Conservation (phyloP, 495 filamentous ascomycete species). For the Penicillium tannophilum region DNA sequence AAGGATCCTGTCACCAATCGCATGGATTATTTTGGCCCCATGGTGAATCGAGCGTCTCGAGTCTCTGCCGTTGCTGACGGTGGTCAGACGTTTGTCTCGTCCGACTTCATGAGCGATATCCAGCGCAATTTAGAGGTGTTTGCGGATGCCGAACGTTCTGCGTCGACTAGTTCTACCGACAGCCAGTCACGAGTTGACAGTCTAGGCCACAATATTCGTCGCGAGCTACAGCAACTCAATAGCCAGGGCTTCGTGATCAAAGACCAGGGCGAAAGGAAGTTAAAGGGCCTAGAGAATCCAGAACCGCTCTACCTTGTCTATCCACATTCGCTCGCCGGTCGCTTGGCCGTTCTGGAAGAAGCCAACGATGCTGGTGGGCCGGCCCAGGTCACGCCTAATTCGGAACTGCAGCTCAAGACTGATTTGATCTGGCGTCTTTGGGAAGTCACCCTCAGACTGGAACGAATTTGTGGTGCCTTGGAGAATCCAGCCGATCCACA, state of each 20-base stretch:
- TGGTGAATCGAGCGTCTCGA: constrained; percentile 95
- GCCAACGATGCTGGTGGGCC: constrained; percentile 37
- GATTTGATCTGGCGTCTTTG: constrained; percentile 87
- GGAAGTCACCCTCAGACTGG: constrained; percentile 84
- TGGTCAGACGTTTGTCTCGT: constrained; percentile 93
- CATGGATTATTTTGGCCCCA: constrained; percentile 99
- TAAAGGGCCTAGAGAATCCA: constrained; percentile 97
- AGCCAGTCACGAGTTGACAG: constrained; percentile 64
- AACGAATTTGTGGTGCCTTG: constrained; percentile 86
- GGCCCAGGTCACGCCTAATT: constrained; percentile 50
- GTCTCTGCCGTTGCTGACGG: constrained; percentile 95
- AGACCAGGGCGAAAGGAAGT: constrained; percentile 86
- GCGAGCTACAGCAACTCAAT: constrained; percentile 82
- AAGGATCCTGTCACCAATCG: constrained; percentile 92
- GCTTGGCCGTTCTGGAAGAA: constrained; percentile 64
- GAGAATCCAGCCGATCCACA: constrained; percentile 61
- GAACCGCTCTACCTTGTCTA: constrained; percentile 94
- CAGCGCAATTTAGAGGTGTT: constrained; percentile 87
- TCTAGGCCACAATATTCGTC: constrained; percentile 67
- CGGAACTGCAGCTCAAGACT: constrained; percentile 71
- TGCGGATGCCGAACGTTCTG: constrained; percentile 70
- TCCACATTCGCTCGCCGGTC: constrained; percentile 81
- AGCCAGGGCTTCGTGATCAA: constrained; percentile 96
- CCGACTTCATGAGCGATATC: constrained; percentile 95
- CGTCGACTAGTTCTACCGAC: constrained; percentile 68